A percentile compares a stretch with the other conserved stretches of the same genome.
These are phyloP conservation scores for Mimosa pudica DNA, from an alignment of 306 rosid genomes.

Conservation along the genomic window DNA sequence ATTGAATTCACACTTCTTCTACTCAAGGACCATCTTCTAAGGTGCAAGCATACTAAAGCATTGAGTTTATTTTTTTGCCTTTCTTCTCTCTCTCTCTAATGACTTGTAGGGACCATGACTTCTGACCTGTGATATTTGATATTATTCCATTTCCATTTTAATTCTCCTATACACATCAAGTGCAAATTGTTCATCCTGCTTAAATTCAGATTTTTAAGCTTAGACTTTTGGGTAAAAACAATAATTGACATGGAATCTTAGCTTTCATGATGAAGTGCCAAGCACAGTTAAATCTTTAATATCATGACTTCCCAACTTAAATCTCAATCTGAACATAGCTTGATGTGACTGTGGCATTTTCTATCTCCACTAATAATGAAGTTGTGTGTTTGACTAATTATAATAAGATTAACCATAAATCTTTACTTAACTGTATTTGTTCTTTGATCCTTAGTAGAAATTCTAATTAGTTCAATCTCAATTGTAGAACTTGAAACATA, in stretches of 20 bases:
- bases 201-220: not conserved
- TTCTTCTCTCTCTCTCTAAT: not conserved
- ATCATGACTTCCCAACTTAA: not conserved
- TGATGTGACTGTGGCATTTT: not conserved
- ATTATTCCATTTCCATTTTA: not conserved
- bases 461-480: not conserved
- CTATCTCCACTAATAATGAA: not conserved
- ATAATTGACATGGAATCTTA: not conserved
- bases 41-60: slow-evolving; percentile 28
- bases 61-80: slow-evolving; percentile 17
- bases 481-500: not conserved
- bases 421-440: not conserved
- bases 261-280: not conserved
- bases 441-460: not conserved
- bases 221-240: not conserved
- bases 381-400: not conserved
- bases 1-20: slow-evolving; percentile 32
- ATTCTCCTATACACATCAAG: not conserved
- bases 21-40: slow-evolving; percentile 35
- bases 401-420: not conserved
- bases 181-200: not conserved
- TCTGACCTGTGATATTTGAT: not conserved
- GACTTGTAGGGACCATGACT: slow-evolving; percentile 14
- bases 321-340: not conserved
- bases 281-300: not conserved